These are phyloP conservation scores for Jatropha podagrica DNA, from an alignment of 441 rosid genomes.

Conservation along the genomic window DNA sequence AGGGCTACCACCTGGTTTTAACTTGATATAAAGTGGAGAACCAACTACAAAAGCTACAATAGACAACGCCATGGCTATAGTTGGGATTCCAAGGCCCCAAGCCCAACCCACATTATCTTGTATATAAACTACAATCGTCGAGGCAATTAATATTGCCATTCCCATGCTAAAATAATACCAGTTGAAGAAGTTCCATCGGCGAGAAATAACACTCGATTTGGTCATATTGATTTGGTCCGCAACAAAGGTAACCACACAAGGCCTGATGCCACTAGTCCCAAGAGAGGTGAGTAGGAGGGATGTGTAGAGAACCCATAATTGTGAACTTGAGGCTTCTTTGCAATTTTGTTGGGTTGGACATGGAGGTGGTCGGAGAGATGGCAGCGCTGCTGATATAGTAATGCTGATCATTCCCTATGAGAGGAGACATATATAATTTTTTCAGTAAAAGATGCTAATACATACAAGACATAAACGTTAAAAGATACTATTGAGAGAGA, in stretches of 20 bases:
- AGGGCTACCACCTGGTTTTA: conserved; percentile 67
- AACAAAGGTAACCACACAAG: conserved; percentile 60
- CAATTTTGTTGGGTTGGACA: conserved; percentile 52
- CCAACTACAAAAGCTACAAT: conserved; percentile 41
- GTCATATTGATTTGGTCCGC: conserved; percentile 62
- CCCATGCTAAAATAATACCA: conserved; percentile 67
- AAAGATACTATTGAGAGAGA: not conserved
- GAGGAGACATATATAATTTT: not conserved
- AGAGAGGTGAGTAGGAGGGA: conserved; percentile 53
- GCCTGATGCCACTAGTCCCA: conserved; percentile 60
- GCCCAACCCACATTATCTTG: conserved; percentile 69
- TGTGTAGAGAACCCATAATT: conserved; percentile 51
- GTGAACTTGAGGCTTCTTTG: conserved; percentile 43
- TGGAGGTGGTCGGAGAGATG: conserved; percentile 44
- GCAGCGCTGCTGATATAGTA: conserved; percentile 45
- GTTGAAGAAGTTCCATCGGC: conserved; percentile 61
- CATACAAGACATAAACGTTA: too few species aligned
- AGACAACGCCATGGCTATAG: conserved; percentile 52
- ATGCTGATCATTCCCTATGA: conserved; percentile 51
- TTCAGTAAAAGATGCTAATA: too few species aligned
- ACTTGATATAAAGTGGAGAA: conserved; percentile 40
- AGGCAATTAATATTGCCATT: conserved; percentile 46
- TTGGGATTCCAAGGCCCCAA: conserved; percentile 67
- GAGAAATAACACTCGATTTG: conserved; percentile 29
- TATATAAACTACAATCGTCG: conserved; percentile 54